Percentiles rank a stretch among this genome's conserved stretches.
phyloP scores from a whole-genome alignment of 208 protist genomes.

The Leishmania arabica region DNA sequence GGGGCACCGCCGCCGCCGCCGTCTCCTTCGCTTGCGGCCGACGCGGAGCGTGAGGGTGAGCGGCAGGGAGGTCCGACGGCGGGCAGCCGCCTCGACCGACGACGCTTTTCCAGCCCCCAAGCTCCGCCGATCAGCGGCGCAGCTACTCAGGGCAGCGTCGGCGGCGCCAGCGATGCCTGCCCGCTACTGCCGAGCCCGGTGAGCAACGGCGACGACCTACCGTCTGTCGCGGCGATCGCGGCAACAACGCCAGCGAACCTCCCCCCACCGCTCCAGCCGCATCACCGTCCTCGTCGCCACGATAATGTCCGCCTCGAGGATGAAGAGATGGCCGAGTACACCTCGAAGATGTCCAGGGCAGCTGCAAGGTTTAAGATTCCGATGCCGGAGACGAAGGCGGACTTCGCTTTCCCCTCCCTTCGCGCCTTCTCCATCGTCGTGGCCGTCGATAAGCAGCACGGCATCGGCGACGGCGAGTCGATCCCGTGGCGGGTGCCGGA shows the following conservation, averaged over 20 bases:
- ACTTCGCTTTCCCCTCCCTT: conserved; percentile 47
- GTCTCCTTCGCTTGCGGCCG: neutral
- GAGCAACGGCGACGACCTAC: neutral
- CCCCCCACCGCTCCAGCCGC: neutral
- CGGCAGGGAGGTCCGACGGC: neutral
- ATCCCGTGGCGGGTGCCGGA: conserved; percentile 90
- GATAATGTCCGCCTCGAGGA: conserved; percentile 4
- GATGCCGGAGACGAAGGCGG: conserved; percentile 60
- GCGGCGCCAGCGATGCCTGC: neutral
- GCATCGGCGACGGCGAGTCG: conserved; percentile 81
- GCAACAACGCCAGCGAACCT: neutral
- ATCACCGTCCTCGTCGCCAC: neutral
- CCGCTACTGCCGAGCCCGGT: neutral
- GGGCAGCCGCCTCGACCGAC: neutral
- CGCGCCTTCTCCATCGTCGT: conserved; percentile 82
- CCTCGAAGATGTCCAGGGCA: conserved; percentile 13
- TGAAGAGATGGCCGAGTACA: conserved; percentile 14
- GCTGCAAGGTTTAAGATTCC: conserved; percentile 62
- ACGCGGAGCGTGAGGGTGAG: neutral
- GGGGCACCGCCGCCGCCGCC: neutral
- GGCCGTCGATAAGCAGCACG: conserved; percentile 62
- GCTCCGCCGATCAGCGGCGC: neutral
- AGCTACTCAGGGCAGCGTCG: neutral
- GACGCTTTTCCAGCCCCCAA: neutral
- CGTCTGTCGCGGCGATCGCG: neutral